Evolutionary conservation across 2,329 filamentous ascomycete species (phyloP), one percentile per base, ranked within the genome.

Genomic region (Hymenoscyphus occultus): DNA sequence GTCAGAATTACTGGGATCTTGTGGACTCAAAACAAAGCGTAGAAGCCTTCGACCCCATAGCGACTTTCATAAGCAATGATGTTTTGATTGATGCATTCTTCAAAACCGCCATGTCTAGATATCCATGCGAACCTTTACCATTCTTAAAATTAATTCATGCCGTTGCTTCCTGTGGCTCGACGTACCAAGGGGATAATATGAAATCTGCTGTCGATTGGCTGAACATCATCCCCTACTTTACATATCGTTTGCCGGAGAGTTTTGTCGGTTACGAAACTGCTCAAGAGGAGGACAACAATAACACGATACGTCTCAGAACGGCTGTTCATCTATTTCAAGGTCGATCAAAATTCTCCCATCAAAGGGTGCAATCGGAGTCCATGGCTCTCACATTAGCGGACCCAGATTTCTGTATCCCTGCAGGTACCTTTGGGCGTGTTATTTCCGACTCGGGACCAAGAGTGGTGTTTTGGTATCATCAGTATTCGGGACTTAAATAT

Each of bases 231-330:
- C 84, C 86, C 1, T 89, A 86, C 6, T 86, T 97, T 63, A 97
- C 94, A 35, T 89, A 96, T 70, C 81, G 84, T 13, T 82, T 97
- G n/a, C 89, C 91, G 0, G 78, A 83, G 0, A 78, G 84, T 39
- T 97, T 96, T 75, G 83, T 84, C 54, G 86, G 85, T 42, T 97
- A 96, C 71, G 85, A 89, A 67, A 86, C 93, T 13, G 87, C 90
- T 48, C 87, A 90, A 62, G 93, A 97, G 77, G 92, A 97, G 69
- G 91, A 95, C 65, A 93, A 95, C 70, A 87, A 86, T 32, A 95
- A 96, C 71, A 86, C 86, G 19, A 90, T 97, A 66, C 83, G 85
- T 66, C 83, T 97, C 3, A 80, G 83, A 0, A 80, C 83, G 56
- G 83, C 88, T 61, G 78, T 93, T 7, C 81, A 86, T 1, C 81